Evolutionary conservation across 2,329 filamentous ascomycete genomes (phyloP), one percentile per base, ranked within the genome.

Genomic region (Neodidymelliopsis sp.): DNA sequence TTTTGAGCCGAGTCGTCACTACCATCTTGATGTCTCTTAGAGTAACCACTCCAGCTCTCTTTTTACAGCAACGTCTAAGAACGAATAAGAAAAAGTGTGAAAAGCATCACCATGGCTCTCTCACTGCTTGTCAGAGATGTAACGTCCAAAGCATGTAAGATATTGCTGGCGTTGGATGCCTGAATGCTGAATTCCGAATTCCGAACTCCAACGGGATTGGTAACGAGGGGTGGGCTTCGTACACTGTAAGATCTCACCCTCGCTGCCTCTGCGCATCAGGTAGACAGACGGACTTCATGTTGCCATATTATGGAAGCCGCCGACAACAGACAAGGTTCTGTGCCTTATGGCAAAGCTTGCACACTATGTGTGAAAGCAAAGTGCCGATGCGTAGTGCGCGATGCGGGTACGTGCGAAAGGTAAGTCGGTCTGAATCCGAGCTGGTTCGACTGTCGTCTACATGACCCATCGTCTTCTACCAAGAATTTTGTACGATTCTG

Each of bases 321-420:
- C 59, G 31, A 71, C 13, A 8, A 23, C 18, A 44, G 36, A 16
- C 50, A 29, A 8, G 38, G 22, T 16, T 47, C 62, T 12, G 63
- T 62, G 6, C 58, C 60, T 2, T 68, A 67, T 33, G 65, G 65
- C 2, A 56, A 60, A 39, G 58, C 66, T 7, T 70, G 66, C 36
- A 28, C 43, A 5, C 54, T 58, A 10, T 69, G 66, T 28, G 59
- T 59, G 2, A 56, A 54, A 30, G 57, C 62, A 13, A 68, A 67
- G 48, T 64, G 54, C 34, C 56, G 56, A 36, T 69, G 65, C 31
- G 49, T 65, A n/a, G 29, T 50, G 19, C 50, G 46, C 13, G 39
- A 51, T 6, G 56, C 47, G 13, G 52, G 52, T 16, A 41, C 25
- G 4, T 68, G 65, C 36, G 57, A 65, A 38, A 61, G 64, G 65